Percentiles rank a stretch among this genome's conserved stretches.
These are phyloP conservation scores for Vaccinium corymbosum DNA, from an alignment of 148 eudicot species.

Conservation along the genomic window DNA sequence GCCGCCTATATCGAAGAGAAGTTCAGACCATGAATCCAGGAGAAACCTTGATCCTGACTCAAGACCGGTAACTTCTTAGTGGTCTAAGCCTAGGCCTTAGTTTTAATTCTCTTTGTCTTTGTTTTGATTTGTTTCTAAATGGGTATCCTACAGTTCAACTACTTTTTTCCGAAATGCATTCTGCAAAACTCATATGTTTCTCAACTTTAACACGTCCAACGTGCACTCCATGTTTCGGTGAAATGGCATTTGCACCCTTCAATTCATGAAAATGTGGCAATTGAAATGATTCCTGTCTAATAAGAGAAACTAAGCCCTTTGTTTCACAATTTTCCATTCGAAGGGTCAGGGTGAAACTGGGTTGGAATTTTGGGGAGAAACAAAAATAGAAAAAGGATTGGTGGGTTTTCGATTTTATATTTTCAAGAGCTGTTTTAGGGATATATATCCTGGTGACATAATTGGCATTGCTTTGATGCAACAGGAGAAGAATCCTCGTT, in stretches of 20 bases:
- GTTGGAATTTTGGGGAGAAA: neutral
- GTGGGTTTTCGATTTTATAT: neutral
- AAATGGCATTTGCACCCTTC: neutral
- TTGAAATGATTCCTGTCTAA: neutral
- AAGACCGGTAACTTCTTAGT: conserved; percentile 64
- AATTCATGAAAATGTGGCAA: neutral
- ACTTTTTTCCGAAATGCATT: neutral
- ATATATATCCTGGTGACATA: neutral
- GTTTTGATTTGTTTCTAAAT: neutral
- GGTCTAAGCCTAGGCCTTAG: neutral
- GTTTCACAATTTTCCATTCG: neutral
- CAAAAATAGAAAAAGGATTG: conserved; percentile 1
- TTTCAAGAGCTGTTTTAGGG: neutral
- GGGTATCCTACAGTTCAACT: neutral
- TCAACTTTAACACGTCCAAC: neutral
- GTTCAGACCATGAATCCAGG: conserved; percentile 56
- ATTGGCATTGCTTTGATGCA: conserved; percentile 15
- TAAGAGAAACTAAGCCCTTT: neutral
- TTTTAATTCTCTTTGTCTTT: neutral
- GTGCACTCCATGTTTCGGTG: neutral
- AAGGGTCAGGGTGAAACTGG: neutral
- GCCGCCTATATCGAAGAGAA: conserved; percentile 65
- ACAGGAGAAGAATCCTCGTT: conserved; percentile 96
- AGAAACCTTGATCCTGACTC: conserved; percentile 72
- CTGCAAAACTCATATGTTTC: neutral